These are phyloP conservation scores for Wickerhamomyces hampshirensis DNA, from an alignment of 805 yeast species.

Conservation along the genomic window DNA sequence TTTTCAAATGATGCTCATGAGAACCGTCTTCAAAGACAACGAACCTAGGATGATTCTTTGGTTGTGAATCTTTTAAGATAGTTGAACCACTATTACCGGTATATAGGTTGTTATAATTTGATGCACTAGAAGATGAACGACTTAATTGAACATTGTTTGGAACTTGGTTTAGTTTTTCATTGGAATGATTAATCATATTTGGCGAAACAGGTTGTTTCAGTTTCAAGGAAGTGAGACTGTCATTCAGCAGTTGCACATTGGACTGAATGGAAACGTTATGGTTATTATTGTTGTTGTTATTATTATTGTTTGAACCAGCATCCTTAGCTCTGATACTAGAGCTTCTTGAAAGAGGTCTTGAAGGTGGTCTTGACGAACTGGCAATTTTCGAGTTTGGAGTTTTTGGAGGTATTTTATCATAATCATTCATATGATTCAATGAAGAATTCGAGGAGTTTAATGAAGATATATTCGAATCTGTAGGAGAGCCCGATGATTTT, in stretches of 20 bases:
- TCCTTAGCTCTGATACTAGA: slow-evolving; percentile 10
- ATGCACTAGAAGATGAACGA: slow-evolving; percentile 21
- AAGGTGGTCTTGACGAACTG: slow-evolving; percentile 7
- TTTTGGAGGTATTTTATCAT: slow-evolving; percentile 3
- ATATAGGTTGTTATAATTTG: slow-evolving; percentile 9
- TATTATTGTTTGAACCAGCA: slow-evolving; percentile 1
- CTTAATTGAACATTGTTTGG: slow-evolving; percentile 13
- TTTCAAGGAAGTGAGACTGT: slow-evolving; percentile 7
- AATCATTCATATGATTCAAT: slow-evolving; percentile 9
- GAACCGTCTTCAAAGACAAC: slow-evolving; percentile 57
- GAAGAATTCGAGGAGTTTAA: slow-evolving; percentile 14
- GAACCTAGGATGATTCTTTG: slow-evolving; percentile 35
- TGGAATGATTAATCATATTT: slow-evolving; percentile 2
- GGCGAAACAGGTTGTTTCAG: slow-evolving; percentile 11
- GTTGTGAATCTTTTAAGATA: slow-evolving; percentile 1
- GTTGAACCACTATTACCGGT: slow-evolving; percentile 1
- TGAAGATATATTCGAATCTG: slow-evolving; percentile 9
- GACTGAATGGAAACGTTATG: no score
- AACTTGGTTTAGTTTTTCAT: slow-evolving; percentile 6
- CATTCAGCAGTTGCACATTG: slow-evolving; percentile 1
- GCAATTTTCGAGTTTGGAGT: slow-evolving; percentile 7
- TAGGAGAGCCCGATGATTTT: slow-evolving; percentile 6
- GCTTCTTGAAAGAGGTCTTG: slow-evolving; percentile 18
- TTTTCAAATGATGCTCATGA: slow-evolving; percentile 77
- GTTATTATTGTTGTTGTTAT: slow-evolving; percentile 1